These are phyloP conservation scores for Amniculicola lignicola DNA, from an alignment of 495 filamentous ascomycete genomes.

Conservation along the genomic window DNA sequence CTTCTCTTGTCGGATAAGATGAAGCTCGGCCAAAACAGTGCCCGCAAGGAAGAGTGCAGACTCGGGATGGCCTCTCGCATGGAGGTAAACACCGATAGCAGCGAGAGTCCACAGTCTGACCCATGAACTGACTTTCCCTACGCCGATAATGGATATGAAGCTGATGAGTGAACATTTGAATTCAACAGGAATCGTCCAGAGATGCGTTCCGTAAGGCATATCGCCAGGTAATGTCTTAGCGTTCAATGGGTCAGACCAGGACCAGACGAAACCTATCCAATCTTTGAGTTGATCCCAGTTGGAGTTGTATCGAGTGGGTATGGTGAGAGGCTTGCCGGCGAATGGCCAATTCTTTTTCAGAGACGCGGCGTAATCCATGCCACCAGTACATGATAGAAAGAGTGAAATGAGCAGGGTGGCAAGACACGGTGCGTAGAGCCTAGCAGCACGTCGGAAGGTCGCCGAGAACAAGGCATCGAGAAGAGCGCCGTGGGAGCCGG, in stretches of 20 bases:
- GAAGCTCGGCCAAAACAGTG: conserved; percentile 5
- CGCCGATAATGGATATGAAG: conserved; percentile 1
- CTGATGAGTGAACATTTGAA: conserved; percentile 3
- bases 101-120: background rate
- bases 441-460: background rate
- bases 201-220: conserved; percentile 10
- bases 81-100: background rate
- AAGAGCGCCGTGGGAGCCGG: background rate
- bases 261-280: background rate
- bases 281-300: background rate
- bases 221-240: background rate
- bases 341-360: conserved; percentile 1
- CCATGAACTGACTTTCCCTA: background rate
- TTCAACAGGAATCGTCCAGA: conserved; percentile 17
- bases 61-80: conserved; percentile 1
- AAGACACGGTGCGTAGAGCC: conserved; percentile 10
- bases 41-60: conserved; percentile 7
- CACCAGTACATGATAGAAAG: background rate
- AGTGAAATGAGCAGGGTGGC: background rate
- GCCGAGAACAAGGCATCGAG: background rate
- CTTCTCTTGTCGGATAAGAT: background rate
- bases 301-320: background rate
- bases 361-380: background rate
- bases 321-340: background rate
- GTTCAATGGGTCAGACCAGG: conserved; percentile 5